Conservation (phyloP, 225 moss, liverwort and hornwort genomes). For the Lunularia cruciata region DNA sequence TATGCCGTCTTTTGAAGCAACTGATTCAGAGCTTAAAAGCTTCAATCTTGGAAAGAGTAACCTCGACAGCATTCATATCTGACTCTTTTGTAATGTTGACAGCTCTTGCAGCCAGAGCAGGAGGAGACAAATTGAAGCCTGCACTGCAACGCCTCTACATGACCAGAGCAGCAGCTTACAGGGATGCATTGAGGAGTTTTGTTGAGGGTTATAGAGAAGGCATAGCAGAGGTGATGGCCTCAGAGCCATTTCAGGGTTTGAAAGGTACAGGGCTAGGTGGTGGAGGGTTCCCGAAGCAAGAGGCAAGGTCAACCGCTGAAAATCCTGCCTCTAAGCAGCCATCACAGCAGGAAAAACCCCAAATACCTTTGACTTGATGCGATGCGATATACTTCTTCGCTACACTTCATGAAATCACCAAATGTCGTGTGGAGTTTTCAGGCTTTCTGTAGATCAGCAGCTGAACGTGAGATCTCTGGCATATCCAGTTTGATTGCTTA, state of each 20-base stretch:
- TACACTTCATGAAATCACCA: too few relatives aligned
- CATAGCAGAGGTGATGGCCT: conserved; percentile 59
- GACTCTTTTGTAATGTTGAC: conserved; percentile 30
- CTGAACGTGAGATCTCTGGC: too few relatives aligned
- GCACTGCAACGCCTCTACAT: conserved; percentile 87
- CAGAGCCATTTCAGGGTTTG: conserved; percentile 9
- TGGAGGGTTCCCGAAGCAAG: not conserved
- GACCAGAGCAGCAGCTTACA: conserved; percentile 83
- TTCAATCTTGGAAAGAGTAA: too few relatives aligned
- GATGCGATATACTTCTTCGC: too few relatives aligned
- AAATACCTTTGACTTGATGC: too few relatives aligned
- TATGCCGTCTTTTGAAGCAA: too few relatives aligned
- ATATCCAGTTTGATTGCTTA: too few relatives aligned
- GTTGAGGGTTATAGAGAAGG: conserved; percentile 91
- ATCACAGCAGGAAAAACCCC: too few relatives aligned
- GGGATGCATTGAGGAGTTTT: conserved; percentile 81
- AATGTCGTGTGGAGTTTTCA: too few relatives aligned
- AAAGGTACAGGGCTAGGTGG: conserved; percentile 1
- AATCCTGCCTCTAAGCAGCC: not conserved
- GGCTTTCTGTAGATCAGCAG: too few relatives aligned
- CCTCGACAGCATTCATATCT: not conserved
- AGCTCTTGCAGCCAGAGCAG: conserved; percentile 83
- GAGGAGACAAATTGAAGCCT: conserved; percentile 75
- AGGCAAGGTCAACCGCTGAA: not conserved
- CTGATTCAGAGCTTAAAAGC: too few relatives aligned